These are phyloP conservation scores for Crucibulum laeve DNA, from an alignment of 768 basidiomycete genomes.

Conservation along the genomic window DNA sequence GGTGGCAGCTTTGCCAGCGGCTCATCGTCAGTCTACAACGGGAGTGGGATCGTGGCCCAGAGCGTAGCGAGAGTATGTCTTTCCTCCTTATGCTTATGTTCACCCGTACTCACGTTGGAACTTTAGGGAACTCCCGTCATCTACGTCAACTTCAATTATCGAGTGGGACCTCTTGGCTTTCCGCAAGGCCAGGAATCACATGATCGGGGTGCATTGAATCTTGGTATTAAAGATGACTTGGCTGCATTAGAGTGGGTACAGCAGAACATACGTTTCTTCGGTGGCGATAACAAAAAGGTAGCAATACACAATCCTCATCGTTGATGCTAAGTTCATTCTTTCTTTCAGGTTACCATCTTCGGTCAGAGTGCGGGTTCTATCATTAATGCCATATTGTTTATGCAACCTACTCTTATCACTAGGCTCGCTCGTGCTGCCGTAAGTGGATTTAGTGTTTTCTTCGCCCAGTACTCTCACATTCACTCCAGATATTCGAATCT, in stretches of 20 bases:
- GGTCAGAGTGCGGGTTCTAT: conserved; percentile 50
- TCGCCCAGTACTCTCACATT: neutral
- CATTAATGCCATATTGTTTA: conserved; percentile 29
- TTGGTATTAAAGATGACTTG: conserved; percentile 42
- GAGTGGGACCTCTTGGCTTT: conserved; percentile 33
- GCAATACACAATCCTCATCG: neutral
- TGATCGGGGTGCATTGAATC: conserved; percentile 32
- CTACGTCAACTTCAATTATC: conserved; percentile 18
- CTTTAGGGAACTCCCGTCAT: conserved; percentile 30
- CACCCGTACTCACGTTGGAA: neutral
- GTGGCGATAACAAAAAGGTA: conserved; percentile 47
- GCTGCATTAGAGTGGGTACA: conserved; percentile 53
- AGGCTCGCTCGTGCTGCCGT: conserved; percentile 25
- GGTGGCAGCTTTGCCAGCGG: conserved; percentile 29
- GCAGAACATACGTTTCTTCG: conserved; percentile 53
- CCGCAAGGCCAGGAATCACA: conserved; percentile 34
- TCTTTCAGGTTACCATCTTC: conserved; percentile 34
- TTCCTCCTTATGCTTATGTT: neutral
- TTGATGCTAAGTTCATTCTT: neutral
- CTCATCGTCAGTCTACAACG: conserved; percentile 22
- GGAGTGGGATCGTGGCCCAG: conserved; percentile 28
- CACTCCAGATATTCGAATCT: conserved; percentile 36
- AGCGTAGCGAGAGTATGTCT: conserved; percentile 28
- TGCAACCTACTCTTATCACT: conserved; percentile 23
- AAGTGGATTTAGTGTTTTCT: conserved; percentile 4